Evolutionary conservation across 306 rosid species (phyloP).

Genomic region (Dicorynia guianensis): DNA sequence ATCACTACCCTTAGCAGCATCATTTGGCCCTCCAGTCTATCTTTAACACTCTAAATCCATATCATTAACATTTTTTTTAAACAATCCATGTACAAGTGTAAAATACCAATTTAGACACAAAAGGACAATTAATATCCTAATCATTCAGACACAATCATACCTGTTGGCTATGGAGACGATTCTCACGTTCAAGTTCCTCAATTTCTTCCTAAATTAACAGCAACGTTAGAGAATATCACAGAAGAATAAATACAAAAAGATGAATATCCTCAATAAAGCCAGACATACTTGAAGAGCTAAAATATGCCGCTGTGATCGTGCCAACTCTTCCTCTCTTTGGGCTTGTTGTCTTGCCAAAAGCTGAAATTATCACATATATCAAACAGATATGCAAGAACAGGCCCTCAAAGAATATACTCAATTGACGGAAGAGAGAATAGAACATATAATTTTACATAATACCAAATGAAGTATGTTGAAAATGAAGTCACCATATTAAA

Average conservation of each 20-base stretch:
- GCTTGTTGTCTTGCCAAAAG: conserved; percentile 99
- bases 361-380: conserved; percentile 56
- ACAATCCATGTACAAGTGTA: background rate
- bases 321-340: conserved; percentile 94
- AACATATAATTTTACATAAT: background rate
- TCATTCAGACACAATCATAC: conserved; percentile 47
- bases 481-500: too few species aligned
- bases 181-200: conserved; percentile 97
- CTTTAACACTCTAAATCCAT: conserved; percentile 11
- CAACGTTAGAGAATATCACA: conserved; percentile 32
- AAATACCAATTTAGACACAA: conserved; percentile 22
- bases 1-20: conserved; percentile 5
- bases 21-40: conserved; percentile 12
- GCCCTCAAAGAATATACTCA: conserved; percentile 30
- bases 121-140: conserved; percentile 34
- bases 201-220: conserved; percentile 81
- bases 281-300: conserved; percentile 94
- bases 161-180: conserved; percentile 96
- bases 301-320: conserved; percentile 95
- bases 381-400: conserved; percentile 29
- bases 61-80: conserved; percentile 5
- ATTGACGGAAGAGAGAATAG: conserved; percentile 1
- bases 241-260: conserved; percentile 1
- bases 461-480: too few species aligned
- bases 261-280: conserved; percentile 24